A percentile compares a stretch with the other conserved stretches of the same genome.
Conservation (phyloP, 2,329 filamentous ascomycete genomes). For the Penicillium sp. region DNA sequence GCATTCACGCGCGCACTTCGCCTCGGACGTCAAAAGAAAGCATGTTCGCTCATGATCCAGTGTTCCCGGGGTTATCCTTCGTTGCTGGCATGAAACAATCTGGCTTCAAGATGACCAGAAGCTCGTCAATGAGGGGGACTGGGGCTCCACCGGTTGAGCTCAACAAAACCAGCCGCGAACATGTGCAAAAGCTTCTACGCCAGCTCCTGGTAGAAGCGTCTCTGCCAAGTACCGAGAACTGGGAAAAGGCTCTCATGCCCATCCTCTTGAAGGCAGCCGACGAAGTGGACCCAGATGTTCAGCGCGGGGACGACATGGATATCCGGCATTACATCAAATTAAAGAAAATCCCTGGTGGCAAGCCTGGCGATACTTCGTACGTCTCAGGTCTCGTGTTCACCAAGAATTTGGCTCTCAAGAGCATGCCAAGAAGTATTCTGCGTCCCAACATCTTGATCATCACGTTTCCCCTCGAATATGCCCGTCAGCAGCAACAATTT, state of each 20-base stretch:
- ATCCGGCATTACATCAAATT: constrained; percentile 96
- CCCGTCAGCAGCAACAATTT: constrained; percentile 88
- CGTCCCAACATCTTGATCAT: constrained; percentile 89
- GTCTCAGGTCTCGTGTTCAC: constrained; percentile 96
- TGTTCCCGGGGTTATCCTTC: constrained; percentile 44
- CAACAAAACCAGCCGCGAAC: constrained; percentile 82
- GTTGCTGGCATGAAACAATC: constrained; percentile 38
- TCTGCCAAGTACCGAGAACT: constrained; percentile 72
- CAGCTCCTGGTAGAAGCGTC: constrained; percentile 79
- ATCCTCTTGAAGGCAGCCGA: constrained; percentile 90
- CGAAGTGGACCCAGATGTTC: constrained; percentile 90
- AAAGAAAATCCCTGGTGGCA: constrained; percentile 91
- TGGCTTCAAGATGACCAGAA: constrained; percentile 65
- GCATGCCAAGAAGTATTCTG: constrained; percentile 84
- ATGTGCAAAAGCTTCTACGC: constrained; percentile 80
- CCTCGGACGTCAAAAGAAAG: constrained; percentile 66
- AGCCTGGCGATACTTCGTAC: constrained; percentile 89
- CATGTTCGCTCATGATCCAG: constrained; percentile 44
- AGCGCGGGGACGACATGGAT: constrained; percentile 91
- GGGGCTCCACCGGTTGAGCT: constrained; percentile 77
- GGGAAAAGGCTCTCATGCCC: constrained; percentile 88
- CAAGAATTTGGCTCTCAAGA: constrained; percentile 94
- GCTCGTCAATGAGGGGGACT: constrained; percentile 77
- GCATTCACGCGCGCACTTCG: constrained; percentile 68
- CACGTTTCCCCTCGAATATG: constrained; percentile 94